Evolutionary conservation across 345 rosid genomes (phyloP).

Genomic region (Citrus inodora): DNA sequence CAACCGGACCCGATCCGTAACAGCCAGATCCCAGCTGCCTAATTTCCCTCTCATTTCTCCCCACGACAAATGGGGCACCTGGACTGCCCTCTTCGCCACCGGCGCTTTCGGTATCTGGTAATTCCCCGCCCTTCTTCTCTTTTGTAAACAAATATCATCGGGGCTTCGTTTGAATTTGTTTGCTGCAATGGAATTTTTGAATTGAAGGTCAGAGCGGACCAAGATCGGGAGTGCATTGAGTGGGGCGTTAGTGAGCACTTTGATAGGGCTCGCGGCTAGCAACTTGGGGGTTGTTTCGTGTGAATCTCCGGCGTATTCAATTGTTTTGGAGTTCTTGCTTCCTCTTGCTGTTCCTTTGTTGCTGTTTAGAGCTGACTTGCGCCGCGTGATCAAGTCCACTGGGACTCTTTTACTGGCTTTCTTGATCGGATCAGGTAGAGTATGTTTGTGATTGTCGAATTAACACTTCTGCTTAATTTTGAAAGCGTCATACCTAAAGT

Average conservation of each 20-base stretch:
- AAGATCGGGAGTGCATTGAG: conserved; percentile 76
- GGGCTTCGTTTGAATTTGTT: not conserved
- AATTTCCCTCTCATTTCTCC: conserved; percentile 63
- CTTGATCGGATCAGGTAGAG: conserved; percentile 72
- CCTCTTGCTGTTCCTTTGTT: conserved; percentile 76
- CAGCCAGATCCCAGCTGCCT: conserved; percentile 48
- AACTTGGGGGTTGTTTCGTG: conserved; percentile 70
- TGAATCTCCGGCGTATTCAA: conserved; percentile 58
- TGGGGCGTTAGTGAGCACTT: conserved; percentile 82
- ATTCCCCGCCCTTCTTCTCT: not conserved
- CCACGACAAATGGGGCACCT: conserved; percentile 75
- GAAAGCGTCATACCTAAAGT: not conserved
- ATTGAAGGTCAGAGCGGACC: conserved; percentile 84
- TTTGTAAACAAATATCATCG: not conserved
- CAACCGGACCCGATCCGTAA: conserved; percentile 28
- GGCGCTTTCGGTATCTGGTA: conserved; percentile 91
- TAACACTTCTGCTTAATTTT: no score
- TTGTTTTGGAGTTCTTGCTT: conserved; percentile 68
- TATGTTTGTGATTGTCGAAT: not conserved
- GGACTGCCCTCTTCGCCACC: conserved; percentile 76
- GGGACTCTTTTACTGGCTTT: conserved; percentile 76
- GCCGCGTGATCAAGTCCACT: conserved; percentile 65
- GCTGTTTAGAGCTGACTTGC: conserved; percentile 77
- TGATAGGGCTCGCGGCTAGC: conserved; percentile 79
- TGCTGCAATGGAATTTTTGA: not conserved